phyloP scores from a whole-genome alignment of 2,329 filamentous ascomycete genomes.

The Uncinocarpus reesii region DNA sequence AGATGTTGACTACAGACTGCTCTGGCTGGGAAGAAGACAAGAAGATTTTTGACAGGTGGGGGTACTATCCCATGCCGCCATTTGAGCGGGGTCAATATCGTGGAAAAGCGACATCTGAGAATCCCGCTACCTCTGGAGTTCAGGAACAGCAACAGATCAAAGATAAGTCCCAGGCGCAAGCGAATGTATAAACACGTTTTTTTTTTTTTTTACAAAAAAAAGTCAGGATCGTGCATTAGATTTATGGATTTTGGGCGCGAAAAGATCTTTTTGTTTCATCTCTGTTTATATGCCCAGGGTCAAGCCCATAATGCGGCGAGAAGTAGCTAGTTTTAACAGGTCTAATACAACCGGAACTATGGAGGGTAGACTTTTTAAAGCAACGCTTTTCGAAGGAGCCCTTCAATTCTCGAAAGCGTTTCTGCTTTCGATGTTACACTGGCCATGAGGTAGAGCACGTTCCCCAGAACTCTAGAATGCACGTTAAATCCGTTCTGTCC shows the following conservation, averaged over 20 bases:
- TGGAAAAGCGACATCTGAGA: slow-evolving; percentile 2
- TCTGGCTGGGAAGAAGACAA: slow-evolving; percentile 85
- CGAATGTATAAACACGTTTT: neutral
- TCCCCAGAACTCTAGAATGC: slow-evolving; percentile 51
- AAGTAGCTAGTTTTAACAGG: no score
- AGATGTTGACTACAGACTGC: slow-evolving; percentile 88
- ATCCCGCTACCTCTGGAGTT: neutral
- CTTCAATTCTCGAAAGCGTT: slow-evolving; percentile 35
- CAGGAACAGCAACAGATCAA: neutral
- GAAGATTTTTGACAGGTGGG: slow-evolving; percentile 74
- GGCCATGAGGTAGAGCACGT: slow-evolving; percentile 53
- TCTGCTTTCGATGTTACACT: slow-evolving; percentile 42
- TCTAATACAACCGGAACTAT: no score
- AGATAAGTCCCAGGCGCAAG: neutral
- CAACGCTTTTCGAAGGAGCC: slow-evolving; percentile 30
- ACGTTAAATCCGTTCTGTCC: slow-evolving; percentile 37
- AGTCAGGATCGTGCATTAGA: no score
- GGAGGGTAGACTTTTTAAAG: slow-evolving; percentile 15
- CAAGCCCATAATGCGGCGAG: no score
- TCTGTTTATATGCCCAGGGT: neutral
- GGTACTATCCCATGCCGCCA: slow-evolving; percentile 62
- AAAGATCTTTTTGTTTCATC: neutral
- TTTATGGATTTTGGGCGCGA: no score
- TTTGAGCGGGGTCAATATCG: slow-evolving; percentile 36
- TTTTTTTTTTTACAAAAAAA: neutral